Evolutionary conservation across 116 monocot genomes (phyloP).

Genomic region (Phalaenopsis hybrid): DNA sequence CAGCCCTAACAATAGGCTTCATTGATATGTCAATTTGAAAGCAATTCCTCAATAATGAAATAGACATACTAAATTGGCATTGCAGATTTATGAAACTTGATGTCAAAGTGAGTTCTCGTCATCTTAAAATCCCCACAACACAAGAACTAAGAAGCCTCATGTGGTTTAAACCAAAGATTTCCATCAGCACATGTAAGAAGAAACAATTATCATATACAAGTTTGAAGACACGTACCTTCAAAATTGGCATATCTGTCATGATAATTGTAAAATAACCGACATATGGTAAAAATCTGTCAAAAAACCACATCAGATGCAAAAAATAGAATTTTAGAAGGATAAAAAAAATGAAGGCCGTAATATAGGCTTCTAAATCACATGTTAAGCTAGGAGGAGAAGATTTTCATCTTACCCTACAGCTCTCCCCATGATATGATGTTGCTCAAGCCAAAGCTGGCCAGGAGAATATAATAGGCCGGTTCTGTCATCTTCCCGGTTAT

Average conservation of each 20-base stretch:
- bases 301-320: neutral
- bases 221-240: slow-evolving; percentile 12
- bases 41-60: neutral
- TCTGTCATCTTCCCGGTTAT: slow-evolving; percentile 60
- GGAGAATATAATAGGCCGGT: slow-evolving; percentile 45
- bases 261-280: slow-evolving; percentile 47
- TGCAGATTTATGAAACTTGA: neutral
- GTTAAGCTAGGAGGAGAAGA: too few species aligned
- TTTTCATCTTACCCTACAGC: slow-evolving; percentile 52
- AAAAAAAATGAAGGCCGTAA: neutral
- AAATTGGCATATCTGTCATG: slow-evolving; percentile 38
- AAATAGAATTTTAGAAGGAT: neutral
- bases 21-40: neutral
- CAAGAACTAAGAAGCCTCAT: neutral
- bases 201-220: neutral
- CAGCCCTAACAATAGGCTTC: neutral
- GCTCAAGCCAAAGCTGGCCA: slow-evolving; percentile 71
- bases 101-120: neutral
- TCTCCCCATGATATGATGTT: slow-evolving; percentile 70
- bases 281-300: slow-evolving; percentile 41
- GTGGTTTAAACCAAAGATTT: neutral
- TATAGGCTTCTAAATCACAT: neutral
- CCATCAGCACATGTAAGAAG: neutral
- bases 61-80: neutral
- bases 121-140: neutral